Base-by-base conservation (phyloP, 2,329 filamentous ascomycete genomes). In the Penicillium decumbens region DNA sequence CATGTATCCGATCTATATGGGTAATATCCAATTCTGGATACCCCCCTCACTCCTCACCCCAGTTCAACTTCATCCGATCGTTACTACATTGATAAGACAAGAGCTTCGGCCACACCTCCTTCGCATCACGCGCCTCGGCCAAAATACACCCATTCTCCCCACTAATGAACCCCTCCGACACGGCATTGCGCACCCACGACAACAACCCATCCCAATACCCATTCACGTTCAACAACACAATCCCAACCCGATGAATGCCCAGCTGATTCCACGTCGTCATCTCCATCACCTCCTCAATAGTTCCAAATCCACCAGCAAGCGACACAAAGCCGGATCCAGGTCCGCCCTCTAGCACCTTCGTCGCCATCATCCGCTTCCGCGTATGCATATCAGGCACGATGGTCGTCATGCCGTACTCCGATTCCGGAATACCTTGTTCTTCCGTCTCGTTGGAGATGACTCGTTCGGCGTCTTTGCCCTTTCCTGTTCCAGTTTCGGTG, bases 331-430 rank as follows among this genome's bases (percentile, higher is more conserved):
- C 92, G 49, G 83, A 86, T 1, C 92, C 92, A 0, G 85, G 83
- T 0, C 87, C 91, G 24, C 89, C 89, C 18, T 82, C 80, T 23
- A 95, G 80, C 13, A 97, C 90, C 69, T 92, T 87, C 61, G 83
- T 78, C 6, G 91, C 92, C 93, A 98, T 97, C 75, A 93, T 79
- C 60, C 87, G 83, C 77, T 98, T 98, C 56, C 93, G 83, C 37
- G 89, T 91, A 73, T 98, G 93, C 93, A 98, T 98, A 68, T 96
- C 90, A 60, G 83, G 80, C 25, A 97, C 93, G 7, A 96, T 83
- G 0, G 90, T 96, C 10, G 90, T 96, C 38, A 79, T 77, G 8
- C 93, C 93, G 67, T 89, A 98, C 46, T 75, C 71, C 0, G 66
- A 66, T 50, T 74, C 61, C 4, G 72, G 56, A 32, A 71, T 60